phyloP scores from a whole-genome alignment of 345 rosid species.

The sweet orange (Citrus sinensis) region DVS_A1.0 CM039162.1:3935501-3936000 shows the following conservation, averaged over 20 bases:
- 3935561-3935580: neutral
- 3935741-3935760: neutral
- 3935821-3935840: neutral
- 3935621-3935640: conserved; percentile 88
- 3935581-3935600: conserved; percentile 19
- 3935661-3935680: conserved; percentile 66
- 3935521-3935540: neutral
- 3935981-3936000: neutral
- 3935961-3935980: too few relatives aligned
- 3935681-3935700: neutral
- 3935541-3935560: neutral
- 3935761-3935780: neutral
- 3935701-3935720: neutral
- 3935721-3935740: neutral
- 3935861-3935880: neutral
- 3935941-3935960: neutral
- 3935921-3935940: neutral
- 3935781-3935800: neutral
- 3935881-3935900: neutral
- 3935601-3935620: conserved; percentile 92
- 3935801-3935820: neutral
- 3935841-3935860: neutral
- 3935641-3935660: conserved; percentile 83
- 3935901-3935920: neutral
- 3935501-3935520: neutral